Base-by-base conservation (phyloP, 202 grass and related monocot species). In the Schoenoplectus tabernaemontani region DNA sequence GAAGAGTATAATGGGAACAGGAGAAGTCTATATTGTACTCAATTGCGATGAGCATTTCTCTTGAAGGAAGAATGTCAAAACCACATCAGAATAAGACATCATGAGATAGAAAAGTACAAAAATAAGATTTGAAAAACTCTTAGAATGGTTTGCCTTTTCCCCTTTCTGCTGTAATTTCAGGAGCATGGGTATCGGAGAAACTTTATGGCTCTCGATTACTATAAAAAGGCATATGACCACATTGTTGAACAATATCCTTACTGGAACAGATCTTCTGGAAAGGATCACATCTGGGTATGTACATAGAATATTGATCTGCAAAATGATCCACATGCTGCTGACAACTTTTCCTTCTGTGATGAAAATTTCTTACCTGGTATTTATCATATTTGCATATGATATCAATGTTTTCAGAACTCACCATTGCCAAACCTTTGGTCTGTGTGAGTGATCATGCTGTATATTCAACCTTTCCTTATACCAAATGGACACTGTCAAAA, bases 251-350 rank as follows among this genome's bases (percentile, higher is more conserved):
- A 48, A 17, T 92, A 95, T 89, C 88, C 91, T 83, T 98, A 90
- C 78, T 98, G 95, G 95, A 95, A 95, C 60, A 85, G 85, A 37
- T 94, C 88, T 83, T 87, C 89, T 77, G 91, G 95, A 87, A 93
- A 83, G 83, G 95, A 98, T 70, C 91, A 95, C 89, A 95, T 98
- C 26, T 98, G 95, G 95, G 95, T 98, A 83, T 63, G 87, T 86
- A 78, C 15, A 34, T 74, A 34, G 13, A 50, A 32, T 10, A 30
- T 74, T 53, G 69, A 12, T 74, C 26, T 47, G 47, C 3, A 34
- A 26, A 74, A 53, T 0, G 7, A 46, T 74, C 3, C 1, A 42
- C 28, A 28, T 50, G 46, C 47, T 72, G 7, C 23, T 51, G 26
- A 22, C 4, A 30, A 51, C n/a, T 50, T 47, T 19, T 74, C 28